Evolutionary conservation across 208 protist species (phyloP), one percentile per base, ranked within the genome.

Genomic region (Wallacemonas collosoma): DNA sequence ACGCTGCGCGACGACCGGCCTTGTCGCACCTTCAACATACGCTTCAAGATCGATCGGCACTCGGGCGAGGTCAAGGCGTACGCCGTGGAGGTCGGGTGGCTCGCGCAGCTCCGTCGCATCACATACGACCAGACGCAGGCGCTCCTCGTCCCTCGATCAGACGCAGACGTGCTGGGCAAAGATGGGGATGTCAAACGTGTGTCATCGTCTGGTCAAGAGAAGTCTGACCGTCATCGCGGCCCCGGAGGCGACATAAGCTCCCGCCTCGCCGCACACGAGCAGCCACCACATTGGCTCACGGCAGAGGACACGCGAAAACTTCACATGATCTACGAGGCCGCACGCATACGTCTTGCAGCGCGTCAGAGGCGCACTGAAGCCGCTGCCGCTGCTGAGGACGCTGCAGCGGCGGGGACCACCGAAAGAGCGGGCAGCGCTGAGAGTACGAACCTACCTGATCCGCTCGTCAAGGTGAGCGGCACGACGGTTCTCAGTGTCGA

Each of bases 11-110:
- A 93, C 66, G 88, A 95, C 71, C 77, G 81, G 9, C 86, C 86
- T 1, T 97, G 93, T 69, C 86, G 93, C 40, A 97, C 93, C 17
- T 97, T 97, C 75, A 88, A 90, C 71, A 86, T 97, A 51, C 77
- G 81, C 41, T 97, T 97, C 63, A 77, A 87, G 50, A 82, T 97
- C 44, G 85, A 96, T 63, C 79, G 85, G 38, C 15, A 26, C 51
- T 88, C 87, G 0, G 89, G 88, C 1, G 88, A 95, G 44, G 62
- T 97, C 38, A 86, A 81, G 57, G 82, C 90, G 75, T 94, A 93
- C 71, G 77, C 76, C 39, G 82, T 97, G 38, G 62, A 77, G 39
- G 90, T 97, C 12, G 88, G 88, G 0, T 94, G 88, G 89, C 73
- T 97, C 58, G 17, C 80, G 11, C 63, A 85, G 78, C 77, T 97